Evolutionary conservation across 2,329 filamentous ascomycete genomes (phyloP).

Genomic region (Penicillium sp.): DNA sequence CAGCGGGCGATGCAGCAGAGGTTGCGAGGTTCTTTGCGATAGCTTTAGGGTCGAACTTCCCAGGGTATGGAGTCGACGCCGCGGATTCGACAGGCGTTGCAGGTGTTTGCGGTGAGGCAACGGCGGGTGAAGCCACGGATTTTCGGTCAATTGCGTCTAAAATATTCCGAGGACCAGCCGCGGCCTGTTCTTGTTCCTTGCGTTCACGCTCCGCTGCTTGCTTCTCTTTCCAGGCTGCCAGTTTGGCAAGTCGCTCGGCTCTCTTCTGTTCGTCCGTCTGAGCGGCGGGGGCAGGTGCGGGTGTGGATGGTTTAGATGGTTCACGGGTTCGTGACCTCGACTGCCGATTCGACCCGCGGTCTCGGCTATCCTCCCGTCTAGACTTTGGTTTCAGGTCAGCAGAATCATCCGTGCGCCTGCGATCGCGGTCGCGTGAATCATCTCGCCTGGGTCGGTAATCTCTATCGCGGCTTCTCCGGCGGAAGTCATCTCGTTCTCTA

Average conservation of each 20-base stretch:
- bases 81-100: constrained; percentile 47
- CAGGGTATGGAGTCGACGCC: constrained; percentile 62
- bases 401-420: constrained; percentile 67
- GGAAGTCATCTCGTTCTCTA: constrained; percentile 56
- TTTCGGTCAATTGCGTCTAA: constrained; percentile 74
- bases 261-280: constrained; percentile 74
- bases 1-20: constrained; percentile 53
- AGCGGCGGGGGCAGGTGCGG: constrained; percentile 41
- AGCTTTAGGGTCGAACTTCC: constrained; percentile 84
- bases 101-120: constrained; percentile 54
- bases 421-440: constrained; percentile 67
- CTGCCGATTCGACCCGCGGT: constrained; percentile 52
- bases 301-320: constrained; percentile 54
- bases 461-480: constrained; percentile 66
- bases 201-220: constrained; percentile 71
- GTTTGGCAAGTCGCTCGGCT: constrained; percentile 74
- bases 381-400: constrained; percentile 67
- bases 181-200: constrained; percentile 67
- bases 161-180: constrained; percentile 65
- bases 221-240: constrained; percentile 92
- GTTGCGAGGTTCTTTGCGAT: constrained; percentile 76
- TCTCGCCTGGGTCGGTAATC: constrained; percentile 70
- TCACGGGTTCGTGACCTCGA: constrained; percentile 55
- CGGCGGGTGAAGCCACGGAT: constrained; percentile 56
- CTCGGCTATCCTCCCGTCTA: constrained; percentile 66